Evolutionary conservation across 2,329 filamentous ascomycete species (phyloP).

Genomic region (Alternaria postmessia): DNA sequence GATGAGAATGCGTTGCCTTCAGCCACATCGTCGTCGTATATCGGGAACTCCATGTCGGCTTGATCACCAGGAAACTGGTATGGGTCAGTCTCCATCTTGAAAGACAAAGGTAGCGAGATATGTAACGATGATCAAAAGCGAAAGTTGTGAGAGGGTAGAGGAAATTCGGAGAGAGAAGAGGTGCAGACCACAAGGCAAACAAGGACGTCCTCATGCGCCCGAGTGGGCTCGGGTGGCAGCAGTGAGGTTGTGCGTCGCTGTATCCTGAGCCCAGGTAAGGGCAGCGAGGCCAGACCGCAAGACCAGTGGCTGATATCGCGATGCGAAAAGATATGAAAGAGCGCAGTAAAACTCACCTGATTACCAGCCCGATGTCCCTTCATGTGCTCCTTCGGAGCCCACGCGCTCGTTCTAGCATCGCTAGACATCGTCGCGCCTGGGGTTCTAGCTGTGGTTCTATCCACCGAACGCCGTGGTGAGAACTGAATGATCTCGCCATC

Average conservation of each 20-base stretch:
- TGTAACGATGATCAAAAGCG: neutral
- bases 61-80: constrained; percentile 34
- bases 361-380: constrained; percentile 46
- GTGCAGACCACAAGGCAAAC: neutral
- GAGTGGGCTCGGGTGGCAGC: neutral
- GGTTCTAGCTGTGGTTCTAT: constrained; percentile 23
- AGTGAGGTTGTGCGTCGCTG: constrained; percentile 14
- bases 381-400: constrained; percentile 55
- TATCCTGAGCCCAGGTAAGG: neutral
- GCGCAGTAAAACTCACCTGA: constrained; percentile 46
- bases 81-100: constrained; percentile 21
- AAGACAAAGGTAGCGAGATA: neutral
- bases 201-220: neutral
- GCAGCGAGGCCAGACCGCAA: neutral
- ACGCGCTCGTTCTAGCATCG: constrained; percentile 49
- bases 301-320: neutral
- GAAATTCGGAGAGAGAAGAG: neutral
- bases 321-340: constrained; percentile 15
- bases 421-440: constrained; percentile 27
- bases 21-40: constrained; percentile 46
- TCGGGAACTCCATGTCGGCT: constrained; percentile 43
- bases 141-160: neutral
- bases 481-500: constrained; percentile 67
- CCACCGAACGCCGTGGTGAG: constrained; percentile 14
- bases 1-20: constrained; percentile 41